Conservation (phyloP, 2,329 filamentous ascomycete species). For the Talaromyces sp. region DNA sequence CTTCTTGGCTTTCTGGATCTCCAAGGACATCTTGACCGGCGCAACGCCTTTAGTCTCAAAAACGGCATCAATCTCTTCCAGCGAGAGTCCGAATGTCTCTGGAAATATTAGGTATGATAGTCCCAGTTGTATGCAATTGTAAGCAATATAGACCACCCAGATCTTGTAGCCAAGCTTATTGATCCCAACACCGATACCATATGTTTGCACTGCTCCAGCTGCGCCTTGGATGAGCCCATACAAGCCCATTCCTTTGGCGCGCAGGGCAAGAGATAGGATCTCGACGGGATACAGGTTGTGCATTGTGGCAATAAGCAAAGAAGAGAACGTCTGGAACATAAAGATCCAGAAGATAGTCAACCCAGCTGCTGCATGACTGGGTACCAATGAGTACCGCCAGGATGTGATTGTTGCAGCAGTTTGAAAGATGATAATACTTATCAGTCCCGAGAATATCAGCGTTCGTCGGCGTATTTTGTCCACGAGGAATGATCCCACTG, state of each 20-base stretch:
- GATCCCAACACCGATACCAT: slow-evolving; percentile 49
- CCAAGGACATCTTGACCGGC: slow-evolving; percentile 44
- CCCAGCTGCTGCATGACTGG: slow-evolving; percentile 33
- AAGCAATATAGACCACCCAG: slow-evolving; percentile 51
- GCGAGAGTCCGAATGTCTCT: slow-evolving; percentile 48
- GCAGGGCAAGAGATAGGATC: slow-evolving; percentile 43
- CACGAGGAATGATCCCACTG: slow-evolving; percentile 42
- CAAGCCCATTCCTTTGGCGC: slow-evolving; percentile 47
- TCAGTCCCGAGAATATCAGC: slow-evolving; percentile 45
- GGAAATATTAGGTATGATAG: slow-evolving; percentile 52
- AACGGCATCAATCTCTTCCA: slow-evolving; percentile 59
- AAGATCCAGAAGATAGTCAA: slow-evolving; percentile 50
- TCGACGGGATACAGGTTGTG: slow-evolving; percentile 49
- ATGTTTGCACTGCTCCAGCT: slow-evolving; percentile 44
- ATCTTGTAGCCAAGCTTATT: slow-evolving; percentile 50
- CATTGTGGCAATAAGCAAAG: slow-evolving; percentile 47
- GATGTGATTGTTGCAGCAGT: slow-evolving; percentile 47
- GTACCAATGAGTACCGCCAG: slow-evolving; percentile 42
- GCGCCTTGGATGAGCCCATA: slow-evolving; percentile 46
- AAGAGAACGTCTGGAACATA: slow-evolving; percentile 47
- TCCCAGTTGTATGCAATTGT: slow-evolving; percentile 48
- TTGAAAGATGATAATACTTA: slow-evolving; percentile 45
- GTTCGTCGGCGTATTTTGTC: slow-evolving; percentile 44
- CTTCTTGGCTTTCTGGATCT: slow-evolving; percentile 42
- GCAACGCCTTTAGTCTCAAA: slow-evolving; percentile 49